Conservation (phyloP, 2,329 filamentous ascomycete genomes). For the Hypomyces rosellus region DNA sequence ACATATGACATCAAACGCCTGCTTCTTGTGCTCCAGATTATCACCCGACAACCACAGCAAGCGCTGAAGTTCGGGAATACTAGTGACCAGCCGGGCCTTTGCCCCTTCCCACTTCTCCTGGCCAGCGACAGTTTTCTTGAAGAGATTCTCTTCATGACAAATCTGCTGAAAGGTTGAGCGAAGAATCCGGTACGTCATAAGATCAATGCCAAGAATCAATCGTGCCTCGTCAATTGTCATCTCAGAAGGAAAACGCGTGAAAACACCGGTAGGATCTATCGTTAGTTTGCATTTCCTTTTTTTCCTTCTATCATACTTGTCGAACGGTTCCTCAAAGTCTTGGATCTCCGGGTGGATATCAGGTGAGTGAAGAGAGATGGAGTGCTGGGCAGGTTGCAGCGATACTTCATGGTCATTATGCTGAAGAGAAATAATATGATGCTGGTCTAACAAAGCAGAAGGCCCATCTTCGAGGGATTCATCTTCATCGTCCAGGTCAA, state of each 20-base stretch:
- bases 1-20: constrained; percentile 73
- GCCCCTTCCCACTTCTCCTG: constrained; percentile 66
- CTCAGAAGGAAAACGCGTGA: constrained; percentile 73
- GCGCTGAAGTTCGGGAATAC: constrained; percentile 56
- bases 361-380: neutral
- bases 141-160: constrained; percentile 59
- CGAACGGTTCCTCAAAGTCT: neutral
- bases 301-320: constrained; percentile 38
- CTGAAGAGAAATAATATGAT: neutral
- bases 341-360: neutral
- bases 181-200: constrained; percentile 55
- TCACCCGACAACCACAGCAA: constrained; percentile 54
- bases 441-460: constrained; percentile 5
- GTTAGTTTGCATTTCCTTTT: constrained; percentile 62
- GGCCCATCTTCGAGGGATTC: constrained; percentile 13
- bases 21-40: constrained; percentile 53
- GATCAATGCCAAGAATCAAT: constrained; percentile 58
- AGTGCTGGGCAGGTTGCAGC: neutral
- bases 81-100: constrained; percentile 60
- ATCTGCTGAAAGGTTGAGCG: constrained; percentile 64
- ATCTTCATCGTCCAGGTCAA: constrained; percentile 9
- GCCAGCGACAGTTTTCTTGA: constrained; percentile 71
- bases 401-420: neutral
- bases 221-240: constrained; percentile 77
- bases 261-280: constrained; percentile 60